These are phyloP conservation scores for Tricholoma flavovirens DNA, from an alignment of 768 basidiomycete genomes.

Conservation along the genomic window DNA sequence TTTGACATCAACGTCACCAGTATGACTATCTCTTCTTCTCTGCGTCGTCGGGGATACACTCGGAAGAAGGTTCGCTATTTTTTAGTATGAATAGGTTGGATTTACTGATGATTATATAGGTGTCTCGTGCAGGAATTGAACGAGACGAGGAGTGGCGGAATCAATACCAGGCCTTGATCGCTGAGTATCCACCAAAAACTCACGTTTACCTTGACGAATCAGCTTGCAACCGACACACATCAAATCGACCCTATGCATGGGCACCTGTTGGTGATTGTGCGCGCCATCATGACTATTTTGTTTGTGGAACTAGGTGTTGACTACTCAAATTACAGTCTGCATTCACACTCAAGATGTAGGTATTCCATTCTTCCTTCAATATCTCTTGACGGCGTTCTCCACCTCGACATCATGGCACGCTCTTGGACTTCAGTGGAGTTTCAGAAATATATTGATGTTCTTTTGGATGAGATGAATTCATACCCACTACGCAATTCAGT, in stretches of 20 bases:
- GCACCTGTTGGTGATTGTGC: neutral
- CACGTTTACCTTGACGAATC: neutral
- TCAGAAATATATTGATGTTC: constrained; percentile 13
- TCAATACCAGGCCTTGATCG: neutral
- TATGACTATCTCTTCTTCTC: too few relatives aligned
- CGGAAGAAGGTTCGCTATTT: neutral
- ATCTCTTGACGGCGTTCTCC: constrained; percentile 25
- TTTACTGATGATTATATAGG: neutral
- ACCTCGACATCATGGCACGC: constrained; percentile 20
- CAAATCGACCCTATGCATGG: neutral
- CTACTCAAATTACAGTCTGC: too few relatives aligned
- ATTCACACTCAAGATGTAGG: neutral
- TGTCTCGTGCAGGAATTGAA: neutral
- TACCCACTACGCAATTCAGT: too few relatives aligned
- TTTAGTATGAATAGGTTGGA: neutral
- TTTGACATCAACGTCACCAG: neutral
- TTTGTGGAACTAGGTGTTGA: too few relatives aligned
- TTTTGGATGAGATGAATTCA: constrained; percentile 27
- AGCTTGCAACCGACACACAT: neutral
- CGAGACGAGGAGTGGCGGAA: neutral
- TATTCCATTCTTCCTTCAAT: constrained; percentile 29
- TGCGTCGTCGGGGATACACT: neutral
- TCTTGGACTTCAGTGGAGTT: constrained; percentile 23
- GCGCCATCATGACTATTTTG: neutral
- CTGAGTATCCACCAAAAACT: neutral